Base-by-base conservation (phyloP, 306 rosid species). In the Corylus americana region DNA sequence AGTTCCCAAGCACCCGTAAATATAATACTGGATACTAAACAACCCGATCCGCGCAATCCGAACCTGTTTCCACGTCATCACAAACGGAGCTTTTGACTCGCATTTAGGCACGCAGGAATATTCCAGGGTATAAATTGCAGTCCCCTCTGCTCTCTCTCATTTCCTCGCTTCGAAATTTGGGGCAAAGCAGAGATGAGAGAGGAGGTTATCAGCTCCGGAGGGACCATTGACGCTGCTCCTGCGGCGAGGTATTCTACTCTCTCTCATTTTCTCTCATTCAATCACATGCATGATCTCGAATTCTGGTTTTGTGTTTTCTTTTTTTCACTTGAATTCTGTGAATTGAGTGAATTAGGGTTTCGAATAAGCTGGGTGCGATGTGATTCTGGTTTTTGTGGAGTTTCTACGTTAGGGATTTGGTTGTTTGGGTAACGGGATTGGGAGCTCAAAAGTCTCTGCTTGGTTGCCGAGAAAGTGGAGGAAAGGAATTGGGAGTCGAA, bases 191-290 rank as follows among this genome's bases (percentile, higher is more conserved):
- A 55, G 49, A 91, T 93, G 99, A 90, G 98, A 79, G 99, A 95
- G 78, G 99, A 95, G 86, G 99, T 93, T 18, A 95, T 93, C 83
- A 93, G 98, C 91, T 93, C 98, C 27, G 98, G 93, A 39, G 99
- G 96, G 64, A 89, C 88, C 73, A 62, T 90, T 77, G 97, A 93
- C 86, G 97, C 92, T 59, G 87, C 97, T 61, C 96, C 97, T 74
- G 95, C 98, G 62, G 99, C 97, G 71, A 95, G 97, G 99, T 91
- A 81, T 61, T 1, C 1, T 22, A 2, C 5, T 59, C 74, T 58
- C 76, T 17, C 50, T 68, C 57, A 31, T 74, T 82, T 54, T n/a
- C 50, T 10, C 45, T 5, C 45, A 42, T 42, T 42, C 57, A 11
- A 25, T 20, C 70, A 2, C 62, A 4, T 5, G 53, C 54, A 25